These are phyloP conservation scores for Terfezia boudieri DNA, from an alignment of 495 filamentous ascomycete species.

Conservation along the genomic window DNA sequence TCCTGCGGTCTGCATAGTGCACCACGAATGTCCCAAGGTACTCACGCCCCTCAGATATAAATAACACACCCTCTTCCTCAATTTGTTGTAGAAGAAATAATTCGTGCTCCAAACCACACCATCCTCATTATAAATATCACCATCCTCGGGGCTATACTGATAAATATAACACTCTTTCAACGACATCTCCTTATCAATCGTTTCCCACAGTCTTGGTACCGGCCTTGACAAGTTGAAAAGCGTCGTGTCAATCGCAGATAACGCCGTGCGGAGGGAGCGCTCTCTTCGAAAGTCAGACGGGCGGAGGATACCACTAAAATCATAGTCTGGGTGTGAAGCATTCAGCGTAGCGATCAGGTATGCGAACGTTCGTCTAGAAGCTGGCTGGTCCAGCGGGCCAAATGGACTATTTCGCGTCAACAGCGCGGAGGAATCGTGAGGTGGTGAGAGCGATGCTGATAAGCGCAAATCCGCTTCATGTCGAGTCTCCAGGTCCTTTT, in stretches of 20 bases:
- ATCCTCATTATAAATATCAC: constrained; percentile 72
- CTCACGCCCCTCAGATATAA: constrained; percentile 72
- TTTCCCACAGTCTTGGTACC: constrained; percentile 58
- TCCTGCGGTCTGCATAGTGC: background rate
- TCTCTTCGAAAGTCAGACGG: constrained; percentile 74
- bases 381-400: constrained; percentile 62
- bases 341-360: constrained; percentile 97
- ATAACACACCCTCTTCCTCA: constrained; percentile 82
- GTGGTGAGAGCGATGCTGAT: constrained; percentile 39
- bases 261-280: constrained; percentile 39
- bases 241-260: constrained; percentile 42
- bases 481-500: constrained; percentile 64
- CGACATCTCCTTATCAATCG: constrained; percentile 79
- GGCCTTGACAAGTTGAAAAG: constrained; percentile 41
- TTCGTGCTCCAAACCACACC: constrained; percentile 84
- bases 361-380: constrained; percentile 75
- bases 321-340: constrained; percentile 89
- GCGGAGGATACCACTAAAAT: constrained; percentile 76
- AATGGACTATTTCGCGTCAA: constrained; percentile 42
- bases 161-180: constrained; percentile 68
- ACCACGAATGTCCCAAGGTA: constrained; percentile 42
- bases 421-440: constrained; percentile 32
- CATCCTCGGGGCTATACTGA: constrained; percentile 60
- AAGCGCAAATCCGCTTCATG: constrained; percentile 70
- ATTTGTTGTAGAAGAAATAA: constrained; percentile 94